Base-by-base conservation (phyloP, 2,329 filamentous ascomycete species). In the Colletotrichum sojae region DNA sequence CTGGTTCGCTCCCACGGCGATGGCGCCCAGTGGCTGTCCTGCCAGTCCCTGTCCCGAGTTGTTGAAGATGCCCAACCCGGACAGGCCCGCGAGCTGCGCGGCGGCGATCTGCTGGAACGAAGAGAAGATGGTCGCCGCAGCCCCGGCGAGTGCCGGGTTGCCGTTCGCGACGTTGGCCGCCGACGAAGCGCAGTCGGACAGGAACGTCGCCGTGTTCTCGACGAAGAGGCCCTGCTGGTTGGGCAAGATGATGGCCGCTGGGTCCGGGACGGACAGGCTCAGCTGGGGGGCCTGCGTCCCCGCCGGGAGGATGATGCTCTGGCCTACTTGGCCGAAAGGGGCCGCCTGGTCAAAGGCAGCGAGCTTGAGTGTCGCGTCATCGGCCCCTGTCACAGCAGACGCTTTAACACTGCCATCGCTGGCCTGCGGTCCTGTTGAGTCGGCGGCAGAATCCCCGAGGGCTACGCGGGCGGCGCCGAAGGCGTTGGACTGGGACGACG, bases 211-310 rank as follows among this genome's bases (percentile, higher is more conserved):
- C 20, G 78, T 72, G 71, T 76, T 78, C 67, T 79, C 78, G 18
- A 82, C 77, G 48, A 82, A 78, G 20, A 81, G 73, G 59, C 64
- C 70, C 27, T 70, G 64, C 72, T 79, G 77, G 70, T 73, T 71
- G 3, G 79, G 74, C 27, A 81, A 71, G 66, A 82, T 80, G 67
- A 82, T 82, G 56, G 75, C 73, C 18, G 81, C 81, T 9, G 81
- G 81, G 70, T 82, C 81, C 6, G 72, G 71, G 61, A 82, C 77
- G 53, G 80, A 71, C 59, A 79, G 73, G 39, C 76, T 78, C 43
- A 76, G 73, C 16, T 72, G 72, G 8, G 78, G 78, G 5, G 78
- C 74, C 16, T 73, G 70, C 16, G 75, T 74, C 56, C 75, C 78
- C 71, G 75, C 75, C 8, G 79, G 78, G 58, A 82, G 75, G 67